Evolutionary conservation across 108 stramenopile genomes (phyloP), one percentile per base, ranked within the genome.

Genomic region (Nitzschia sp.): DNA sequence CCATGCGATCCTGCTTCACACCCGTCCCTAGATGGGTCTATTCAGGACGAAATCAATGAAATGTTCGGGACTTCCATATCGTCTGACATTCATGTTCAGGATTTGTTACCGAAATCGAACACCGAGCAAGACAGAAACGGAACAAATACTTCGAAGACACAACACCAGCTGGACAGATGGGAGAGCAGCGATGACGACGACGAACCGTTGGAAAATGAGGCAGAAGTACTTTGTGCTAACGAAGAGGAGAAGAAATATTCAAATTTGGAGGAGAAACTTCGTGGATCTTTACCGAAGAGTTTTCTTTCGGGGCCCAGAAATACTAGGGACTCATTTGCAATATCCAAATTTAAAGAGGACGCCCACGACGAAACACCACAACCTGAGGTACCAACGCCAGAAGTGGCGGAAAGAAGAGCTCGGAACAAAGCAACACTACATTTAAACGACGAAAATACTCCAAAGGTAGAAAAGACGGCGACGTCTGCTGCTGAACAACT

Each of bases 31-130:
- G n/a, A n/a, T n/a, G n/a, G n/a, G n/a, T 41, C 38, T 6, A 41
- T 41, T 13, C 38, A 58, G 25, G 26, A 19, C 8, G 58, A 58
- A 19, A 6, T 58, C 58, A 58, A 58, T 58, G 58, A 30, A 19
- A 31, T 34, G 17, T 33, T 34, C 8, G 32, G 31, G 8, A 58
- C 58, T 30, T 33, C 32, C 17, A n/a, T 58, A 9, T 58, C 58
- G 11, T 26, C 17, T 9, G 58, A 34, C 8, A 11, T 58, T 34
- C 58, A 58, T 19, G 8, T 58, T 13, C 25, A 58, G 23, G 58
- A 58, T n/a, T 26, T 30, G 17, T 8, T 34, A n/a, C 58, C 58
- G 13, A 41, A 41, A 13, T 6, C 38, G 13, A 13, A 13, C 13
- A 13, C 38, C 6, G 38, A 6, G 13, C 9, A 6, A 41, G 9